These are phyloP conservation scores for Auricularia heimuer DNA, from an alignment of 768 basidiomycete genomes.

Conservation along the genomic window DNA sequence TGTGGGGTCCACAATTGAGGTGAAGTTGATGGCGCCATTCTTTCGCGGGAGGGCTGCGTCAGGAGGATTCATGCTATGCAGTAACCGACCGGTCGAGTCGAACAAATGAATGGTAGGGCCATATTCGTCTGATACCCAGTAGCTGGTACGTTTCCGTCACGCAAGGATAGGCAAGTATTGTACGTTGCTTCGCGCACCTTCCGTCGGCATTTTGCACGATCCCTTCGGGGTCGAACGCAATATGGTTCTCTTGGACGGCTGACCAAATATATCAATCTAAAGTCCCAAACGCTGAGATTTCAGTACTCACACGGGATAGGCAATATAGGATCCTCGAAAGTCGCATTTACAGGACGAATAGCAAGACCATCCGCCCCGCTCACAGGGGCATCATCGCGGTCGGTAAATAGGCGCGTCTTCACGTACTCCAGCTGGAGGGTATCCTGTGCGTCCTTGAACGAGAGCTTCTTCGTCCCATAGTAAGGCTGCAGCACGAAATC, in stretches of 20 bases:
- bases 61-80: slow-evolving; percentile 51
- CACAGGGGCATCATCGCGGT: slow-evolving; percentile 35
- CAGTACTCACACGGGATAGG: slow-evolving; percentile 22
- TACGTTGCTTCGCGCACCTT: slow-evolving; percentile 27
- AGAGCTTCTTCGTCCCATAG: slow-evolving; percentile 33
- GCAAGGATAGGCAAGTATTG: neutral
- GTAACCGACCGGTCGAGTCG: slow-evolving; percentile 34
- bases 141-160: slow-evolving; percentile 23
- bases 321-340: slow-evolving; percentile 13
- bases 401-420: slow-evolving; percentile 39
- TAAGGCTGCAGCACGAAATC: slow-evolving; percentile 52
- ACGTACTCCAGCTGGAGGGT: slow-evolving; percentile 44
- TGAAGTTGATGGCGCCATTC: slow-evolving; percentile 42
- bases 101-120: slow-evolving; percentile 56
- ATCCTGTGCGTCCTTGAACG: slow-evolving; percentile 38
- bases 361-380: slow-evolving; percentile 47
- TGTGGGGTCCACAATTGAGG: slow-evolving; percentile 34
- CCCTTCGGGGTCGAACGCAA: slow-evolving; percentile 51
- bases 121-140: slow-evolving; percentile 62
- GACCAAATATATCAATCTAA: neutral
- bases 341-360: slow-evolving; percentile 30
- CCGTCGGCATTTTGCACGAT: slow-evolving; percentile 49
- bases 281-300: too few species aligned
- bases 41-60: slow-evolving; percentile 40
- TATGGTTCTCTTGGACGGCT: slow-evolving; percentile 20